Evolutionary conservation across 306 rosid species (phyloP).

Genomic region (Albizia julibrissin): DNA sequence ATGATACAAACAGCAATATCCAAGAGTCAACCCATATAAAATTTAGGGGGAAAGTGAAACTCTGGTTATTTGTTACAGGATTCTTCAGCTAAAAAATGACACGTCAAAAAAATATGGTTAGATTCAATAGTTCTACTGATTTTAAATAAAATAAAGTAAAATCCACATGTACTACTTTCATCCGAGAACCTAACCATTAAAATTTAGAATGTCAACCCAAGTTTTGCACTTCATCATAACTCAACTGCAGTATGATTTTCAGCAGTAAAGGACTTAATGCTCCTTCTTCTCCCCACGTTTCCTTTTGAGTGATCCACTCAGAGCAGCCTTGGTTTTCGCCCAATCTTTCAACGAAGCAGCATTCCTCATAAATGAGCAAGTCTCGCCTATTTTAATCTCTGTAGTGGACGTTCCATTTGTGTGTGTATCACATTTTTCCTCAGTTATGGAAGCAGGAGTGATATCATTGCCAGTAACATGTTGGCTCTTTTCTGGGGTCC

Average conservation of each 20-base stretch:
- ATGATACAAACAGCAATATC: background rate
- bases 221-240: background rate
- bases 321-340: conserved; percentile 72
- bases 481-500: conserved; percentile 31
- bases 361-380: conserved; percentile 83
- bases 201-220: background rate
- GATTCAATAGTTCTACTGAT: background rate
- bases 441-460: conserved; percentile 33
- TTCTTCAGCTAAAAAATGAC: background rate
- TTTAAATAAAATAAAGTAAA: too few species aligned
- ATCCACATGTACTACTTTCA: background rate
- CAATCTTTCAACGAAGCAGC: conserved; percentile 72
- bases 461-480: conserved; percentile 30
- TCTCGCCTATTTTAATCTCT: conserved; percentile 47
- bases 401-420: conserved; percentile 35
- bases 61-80: background rate
- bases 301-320: conserved; percentile 65
- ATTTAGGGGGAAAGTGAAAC: background rate
- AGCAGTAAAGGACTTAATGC: background rate
- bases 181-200: background rate
- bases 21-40: background rate
- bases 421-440: conserved; percentile 35
- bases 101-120: background rate
- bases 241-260: background rate
- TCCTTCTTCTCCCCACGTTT: conserved; percentile 50